A percentile compares a stretch with the other conserved stretches of the same genome.
These are phyloP conservation scores for Arthrobotrys iridis DNA, from an alignment of 2,329 filamentous ascomycete genomes.

Conservation along the genomic window DNA sequence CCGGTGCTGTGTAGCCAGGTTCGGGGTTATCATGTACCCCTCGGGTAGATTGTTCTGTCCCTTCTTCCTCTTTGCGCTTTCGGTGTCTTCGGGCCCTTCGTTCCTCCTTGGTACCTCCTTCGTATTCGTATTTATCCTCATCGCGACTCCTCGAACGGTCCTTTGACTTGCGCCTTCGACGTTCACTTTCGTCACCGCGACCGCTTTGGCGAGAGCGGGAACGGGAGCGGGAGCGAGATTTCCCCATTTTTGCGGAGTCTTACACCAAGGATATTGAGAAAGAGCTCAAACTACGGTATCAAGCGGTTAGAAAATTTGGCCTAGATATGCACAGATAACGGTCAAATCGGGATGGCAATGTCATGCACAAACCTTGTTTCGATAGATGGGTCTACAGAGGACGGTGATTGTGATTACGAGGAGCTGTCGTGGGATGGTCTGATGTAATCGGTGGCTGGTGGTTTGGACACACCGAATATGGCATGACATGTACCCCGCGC, in stretches of 20 bases:
- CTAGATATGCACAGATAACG: slow-evolving; percentile 15
- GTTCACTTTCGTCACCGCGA: slow-evolving; percentile 7
- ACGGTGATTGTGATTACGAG: slow-evolving; percentile 20
- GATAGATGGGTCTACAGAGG: slow-evolving; percentile 9
- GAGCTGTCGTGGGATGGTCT: slow-evolving; percentile 29
- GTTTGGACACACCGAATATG: not conserved
- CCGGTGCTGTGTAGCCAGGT: slow-evolving; percentile 26
- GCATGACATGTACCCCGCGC: slow-evolving; percentile 41
- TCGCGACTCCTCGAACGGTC: slow-evolving; percentile 36
- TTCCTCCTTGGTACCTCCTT: slow-evolving; percentile 44
- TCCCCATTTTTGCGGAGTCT: slow-evolving; percentile 40
- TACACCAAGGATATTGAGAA: slow-evolving; percentile 14
- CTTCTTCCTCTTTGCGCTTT: slow-evolving; percentile 26
- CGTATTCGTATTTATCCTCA: slow-evolving; percentile 8
- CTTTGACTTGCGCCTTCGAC: slow-evolving; percentile 31
- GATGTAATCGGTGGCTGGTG: slow-evolving; percentile 43
- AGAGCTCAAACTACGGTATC: slow-evolving; percentile 1
- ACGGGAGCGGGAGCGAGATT: slow-evolving; percentile 46
- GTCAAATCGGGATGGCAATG: not conserved
- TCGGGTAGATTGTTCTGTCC: slow-evolving; percentile 8
- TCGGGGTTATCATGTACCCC: slow-evolving; percentile 21
- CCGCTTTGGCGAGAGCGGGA: slow-evolving; percentile 32
- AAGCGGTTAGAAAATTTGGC: slow-evolving; percentile 8
- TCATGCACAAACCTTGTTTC: slow-evolving; percentile 47
- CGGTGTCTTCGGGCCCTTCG: slow-evolving; percentile 40